These are phyloP conservation scores for Myxozyma lipomycoides DNA, from an alignment of 805 yeast species.

Conservation along the genomic window DNA sequence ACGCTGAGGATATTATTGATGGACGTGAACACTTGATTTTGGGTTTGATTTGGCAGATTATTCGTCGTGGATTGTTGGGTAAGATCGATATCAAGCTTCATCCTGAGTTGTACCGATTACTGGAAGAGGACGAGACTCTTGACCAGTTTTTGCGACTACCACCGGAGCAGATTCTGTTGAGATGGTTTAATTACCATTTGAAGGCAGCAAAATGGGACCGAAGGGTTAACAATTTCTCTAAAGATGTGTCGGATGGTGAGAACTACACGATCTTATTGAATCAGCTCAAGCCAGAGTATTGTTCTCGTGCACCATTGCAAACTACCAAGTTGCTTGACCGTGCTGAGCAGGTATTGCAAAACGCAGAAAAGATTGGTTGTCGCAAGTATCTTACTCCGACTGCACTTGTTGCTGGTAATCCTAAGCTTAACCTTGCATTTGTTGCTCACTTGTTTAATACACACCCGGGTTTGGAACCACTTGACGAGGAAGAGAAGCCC, in stretches of 20 bases:
- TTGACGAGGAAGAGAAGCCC: conserved; percentile 80
- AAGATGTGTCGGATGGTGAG: conserved; percentile 92
- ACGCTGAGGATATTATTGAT: conserved; percentile 93
- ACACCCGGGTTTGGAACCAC: conserved; percentile 93
- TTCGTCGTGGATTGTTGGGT: conserved; percentile 88
- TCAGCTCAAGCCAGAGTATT: conserved; percentile 78
- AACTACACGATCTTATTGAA: conserved; percentile 84
- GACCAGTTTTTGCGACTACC: conserved; percentile 96
- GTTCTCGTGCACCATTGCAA: conserved; percentile 80
- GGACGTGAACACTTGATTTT: conserved; percentile 94
- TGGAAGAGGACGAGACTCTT: conserved; percentile 94
- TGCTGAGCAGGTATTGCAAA: conserved; percentile 79
- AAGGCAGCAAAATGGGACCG: conserved; percentile 88
- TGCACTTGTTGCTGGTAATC: conserved; percentile 91
- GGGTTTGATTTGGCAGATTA: conserved; percentile 97
- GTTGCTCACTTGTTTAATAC: conserved; percentile 97
- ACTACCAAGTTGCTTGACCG: conserved; percentile 69
- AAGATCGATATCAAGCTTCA: conserved; percentile 95
- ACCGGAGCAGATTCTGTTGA: conserved; percentile 91
- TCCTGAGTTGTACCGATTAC: conserved; percentile 89
- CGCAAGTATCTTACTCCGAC: conserved; percentile 93
- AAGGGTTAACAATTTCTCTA: conserved; percentile 78
- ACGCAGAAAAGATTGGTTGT: conserved; percentile 88
- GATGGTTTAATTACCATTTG: conserved; percentile 97
- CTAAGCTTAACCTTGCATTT: conserved; percentile 92